Evolutionary conservation across 768 basidiomycete genomes (phyloP).

Genomic region (Mycena olivaceomarginata): DNA sequence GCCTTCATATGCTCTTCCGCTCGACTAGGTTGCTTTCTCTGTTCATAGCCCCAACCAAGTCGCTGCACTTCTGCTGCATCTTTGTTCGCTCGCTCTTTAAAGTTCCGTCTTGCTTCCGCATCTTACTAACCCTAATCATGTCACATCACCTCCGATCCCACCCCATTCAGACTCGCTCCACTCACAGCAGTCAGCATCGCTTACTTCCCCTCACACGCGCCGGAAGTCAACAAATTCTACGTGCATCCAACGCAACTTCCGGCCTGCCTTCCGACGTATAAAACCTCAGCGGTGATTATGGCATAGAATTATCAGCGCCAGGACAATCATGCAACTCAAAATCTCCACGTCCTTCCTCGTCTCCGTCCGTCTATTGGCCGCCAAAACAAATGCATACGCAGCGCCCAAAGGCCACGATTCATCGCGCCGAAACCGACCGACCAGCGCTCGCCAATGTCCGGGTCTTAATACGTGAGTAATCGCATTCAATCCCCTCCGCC

Average conservation of each 20-base stretch:
- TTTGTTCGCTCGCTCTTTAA: too few relatives aligned
- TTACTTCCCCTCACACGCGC: neutral
- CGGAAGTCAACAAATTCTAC: neutral
- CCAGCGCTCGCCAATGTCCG: neutral
- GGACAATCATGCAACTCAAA: neutral
- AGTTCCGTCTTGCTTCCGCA: too few relatives aligned
- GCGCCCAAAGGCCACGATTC: neutral
- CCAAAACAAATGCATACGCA: neutral
- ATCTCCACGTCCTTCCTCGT: neutral
- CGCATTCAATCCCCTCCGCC: neutral
- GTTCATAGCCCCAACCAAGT: too few relatives aligned
- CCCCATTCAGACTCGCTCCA: too few relatives aligned
- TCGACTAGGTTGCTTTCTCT: too few relatives aligned
- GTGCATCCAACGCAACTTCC: neutral
- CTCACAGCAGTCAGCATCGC: neutral
- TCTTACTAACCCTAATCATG: too few relatives aligned
- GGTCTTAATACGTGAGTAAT: neutral
- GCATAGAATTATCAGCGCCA: neutral
- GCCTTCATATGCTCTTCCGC: too few relatives aligned
- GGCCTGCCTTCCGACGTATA: neutral
- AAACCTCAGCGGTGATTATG: neutral
- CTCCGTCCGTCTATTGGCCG: neutral
- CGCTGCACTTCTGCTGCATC: too few relatives aligned
- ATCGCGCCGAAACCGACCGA: neutral
- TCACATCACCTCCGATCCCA: too few relatives aligned